phyloP scores from a whole-genome alignment of 306 rosid species.

The Luffa aegyptiaca region DNA sequence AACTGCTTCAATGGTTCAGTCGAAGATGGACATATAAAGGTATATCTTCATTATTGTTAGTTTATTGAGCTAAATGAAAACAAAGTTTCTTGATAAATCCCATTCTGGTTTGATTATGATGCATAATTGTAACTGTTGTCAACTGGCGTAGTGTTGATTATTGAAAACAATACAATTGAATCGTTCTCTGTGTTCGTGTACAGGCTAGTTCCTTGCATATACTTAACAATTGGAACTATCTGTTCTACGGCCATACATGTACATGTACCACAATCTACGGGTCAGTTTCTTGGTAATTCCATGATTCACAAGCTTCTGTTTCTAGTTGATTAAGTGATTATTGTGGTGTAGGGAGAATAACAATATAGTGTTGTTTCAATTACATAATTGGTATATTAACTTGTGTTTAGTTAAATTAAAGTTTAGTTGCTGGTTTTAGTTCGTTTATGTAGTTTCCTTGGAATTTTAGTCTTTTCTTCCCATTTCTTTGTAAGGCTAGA shows the following conservation, averaged over 20 bases:
- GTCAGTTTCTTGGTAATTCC: slow-evolving; percentile 3
- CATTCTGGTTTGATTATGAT: neutral
- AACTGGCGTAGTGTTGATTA: neutral
- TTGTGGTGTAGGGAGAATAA: neutral
- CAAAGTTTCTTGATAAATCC: neutral
- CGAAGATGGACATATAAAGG: neutral
- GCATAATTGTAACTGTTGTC: neutral
- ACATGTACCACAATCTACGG: neutral
- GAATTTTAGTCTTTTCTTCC: neutral
- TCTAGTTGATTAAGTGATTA: neutral
- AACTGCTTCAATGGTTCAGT: neutral
- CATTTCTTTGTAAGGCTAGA: neutral
- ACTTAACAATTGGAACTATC: neutral
- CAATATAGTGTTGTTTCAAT: neutral
- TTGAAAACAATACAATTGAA: neutral
- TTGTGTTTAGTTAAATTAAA: neutral
- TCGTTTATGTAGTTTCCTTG: neutral
- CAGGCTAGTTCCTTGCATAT: neutral
- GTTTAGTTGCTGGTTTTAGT: neutral
- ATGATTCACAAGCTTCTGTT: neutral
- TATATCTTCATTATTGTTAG: neutral
- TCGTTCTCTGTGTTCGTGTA: neutral
- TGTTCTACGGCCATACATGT: neutral
- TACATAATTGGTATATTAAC: neutral
- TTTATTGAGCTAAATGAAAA: neutral